Base-by-base conservation (phyloP, 306 rosid genomes). In the Bauhinia variegata region DNA sequence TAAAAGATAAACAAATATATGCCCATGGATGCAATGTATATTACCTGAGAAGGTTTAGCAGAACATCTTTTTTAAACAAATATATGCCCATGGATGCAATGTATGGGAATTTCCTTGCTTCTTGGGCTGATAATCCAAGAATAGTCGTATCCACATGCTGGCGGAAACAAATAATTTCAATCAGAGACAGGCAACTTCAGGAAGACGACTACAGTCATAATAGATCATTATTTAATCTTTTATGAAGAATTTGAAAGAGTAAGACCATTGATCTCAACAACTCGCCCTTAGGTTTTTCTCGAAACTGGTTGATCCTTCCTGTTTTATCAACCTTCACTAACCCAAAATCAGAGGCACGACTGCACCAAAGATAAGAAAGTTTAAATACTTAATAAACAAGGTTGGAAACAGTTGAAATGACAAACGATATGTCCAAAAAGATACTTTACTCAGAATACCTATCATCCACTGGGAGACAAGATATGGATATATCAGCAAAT, bases 21-120 rank as follows among this genome's bases (percentile, higher is more conserved):
- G n/a, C n/a, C n/a, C n/a, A n/a, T n/a, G n/a, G n/a, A n/a, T n/a
- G n/a, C n/a, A n/a, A n/a, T n/a, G n/a, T n/a, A 51, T 54, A 54
- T 63, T 82, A 82, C 86, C 86, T 74, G 59, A 82, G 86, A 68
- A 82, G 78, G 19, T 82, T 78, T 42, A 63, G 58, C 13, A 82
- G 83, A 28, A 75, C 78, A 23, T 82, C 86, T n/a, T 63, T 63
- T 52, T 82, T 82, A 75, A 82, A 74, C 76, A 82, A 71, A 28
- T 82, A 82, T 60, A 82, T 63, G 34, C 86, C 83, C 86, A 78
- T 82, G 43, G 86, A 82, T 71, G 86, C 86, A 18, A 82, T 78
- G 63, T 82, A 78, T 38, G 86, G 75, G 74, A 66, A 58, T 31
- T 78, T 75, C 58, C 70, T 70, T 62, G 86, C 80, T 62, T 82